These are phyloP conservation scores for Papiliotrema terrestris DNA, from an alignment of 1,284 basidiomycete species.

Conservation along the genomic window DNA sequence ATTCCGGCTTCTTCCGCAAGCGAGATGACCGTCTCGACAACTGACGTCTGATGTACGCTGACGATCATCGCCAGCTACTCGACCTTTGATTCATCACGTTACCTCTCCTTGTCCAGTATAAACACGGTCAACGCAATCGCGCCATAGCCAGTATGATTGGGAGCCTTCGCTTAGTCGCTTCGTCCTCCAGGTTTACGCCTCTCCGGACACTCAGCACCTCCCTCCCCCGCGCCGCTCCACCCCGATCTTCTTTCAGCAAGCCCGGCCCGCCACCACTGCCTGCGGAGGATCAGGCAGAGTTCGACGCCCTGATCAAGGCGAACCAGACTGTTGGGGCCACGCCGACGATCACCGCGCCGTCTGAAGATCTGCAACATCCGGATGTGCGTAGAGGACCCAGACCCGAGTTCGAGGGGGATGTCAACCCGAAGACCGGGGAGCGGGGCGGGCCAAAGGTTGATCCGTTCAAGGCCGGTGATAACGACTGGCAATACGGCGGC, in stretches of 20 bases:
- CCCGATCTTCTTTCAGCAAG: constrained; percentile 24
- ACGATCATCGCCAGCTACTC: background rate
- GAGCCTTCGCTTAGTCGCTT: background rate
- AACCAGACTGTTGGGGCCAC: constrained; percentile 34
- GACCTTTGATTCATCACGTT: background rate
- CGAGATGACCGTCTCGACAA: background rate
- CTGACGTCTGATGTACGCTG: background rate
- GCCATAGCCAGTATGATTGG: background rate
- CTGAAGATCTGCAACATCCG: constrained; percentile 8
- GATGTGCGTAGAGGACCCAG: constrained; percentile 50
- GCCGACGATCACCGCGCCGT: constrained; percentile 18
- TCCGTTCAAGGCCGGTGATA: constrained; percentile 49
- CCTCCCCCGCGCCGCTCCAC: background rate
- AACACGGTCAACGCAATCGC: background rate
- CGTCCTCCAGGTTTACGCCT: background rate
- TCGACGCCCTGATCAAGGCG: constrained; percentile 44
- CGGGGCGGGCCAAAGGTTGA: constrained; percentile 57
- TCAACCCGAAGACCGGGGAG: constrained; percentile 57
- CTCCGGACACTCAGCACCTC: background rate
- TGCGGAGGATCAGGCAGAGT: constrained; percentile 47
- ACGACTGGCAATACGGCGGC: constrained; percentile 49
- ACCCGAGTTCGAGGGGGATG: constrained; percentile 55
- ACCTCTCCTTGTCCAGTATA: background rate
- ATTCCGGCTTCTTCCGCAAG: background rate
- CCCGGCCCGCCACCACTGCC: constrained; percentile 47